These are phyloP conservation scores for Lasiosphaeris hirsuta DNA, from an alignment of 495 filamentous ascomycete species.

Conservation along the genomic window DNA sequence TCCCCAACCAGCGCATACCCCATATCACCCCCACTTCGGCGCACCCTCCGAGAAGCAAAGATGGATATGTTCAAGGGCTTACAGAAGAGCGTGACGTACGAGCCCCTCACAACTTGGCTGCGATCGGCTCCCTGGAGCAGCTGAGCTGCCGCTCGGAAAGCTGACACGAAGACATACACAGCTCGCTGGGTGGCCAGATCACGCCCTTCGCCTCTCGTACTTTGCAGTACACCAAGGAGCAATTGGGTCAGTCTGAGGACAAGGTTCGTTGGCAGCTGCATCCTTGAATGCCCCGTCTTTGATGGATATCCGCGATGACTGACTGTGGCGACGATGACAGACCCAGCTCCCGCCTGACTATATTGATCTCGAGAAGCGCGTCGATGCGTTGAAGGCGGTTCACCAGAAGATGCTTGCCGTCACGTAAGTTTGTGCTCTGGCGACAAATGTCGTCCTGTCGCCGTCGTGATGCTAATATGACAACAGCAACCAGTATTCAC, in stretches of 20 bases:
- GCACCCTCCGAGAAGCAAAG: neutral
- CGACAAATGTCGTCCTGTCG: too few relatives aligned
- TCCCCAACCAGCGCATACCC: too few relatives aligned
- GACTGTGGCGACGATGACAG: conserved; percentile 35
- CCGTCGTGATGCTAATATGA: neutral
- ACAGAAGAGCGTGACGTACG: conserved; percentile 33
- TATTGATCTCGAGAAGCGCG: conserved; percentile 96
- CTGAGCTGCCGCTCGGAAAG: neutral
- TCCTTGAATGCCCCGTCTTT: neutral
- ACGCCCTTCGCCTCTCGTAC: conserved; percentile 90
- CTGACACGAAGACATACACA: conserved; percentile 27
- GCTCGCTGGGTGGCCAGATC: conserved; percentile 53
- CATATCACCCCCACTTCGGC: neutral
- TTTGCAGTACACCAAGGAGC: conserved; percentile 95
- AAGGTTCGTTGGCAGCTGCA: conserved; percentile 55
- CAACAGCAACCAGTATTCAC: conserved; percentile 83
- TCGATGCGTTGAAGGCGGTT: conserved; percentile 94
- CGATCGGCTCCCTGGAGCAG: neutral
- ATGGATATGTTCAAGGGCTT: conserved; percentile 38
- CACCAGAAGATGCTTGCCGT: conserved; percentile 95
- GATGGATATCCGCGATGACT: conserved; percentile 11
- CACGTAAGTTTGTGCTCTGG: conserved; percentile 62
- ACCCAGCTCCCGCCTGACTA: conserved; percentile 97
- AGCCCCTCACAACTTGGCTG: neutral
- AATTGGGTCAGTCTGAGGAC: conserved; percentile 91